phyloP scores from a whole-genome alignment of 495 filamentous ascomycete species.

The Aspergillus cavernicola region DNA sequence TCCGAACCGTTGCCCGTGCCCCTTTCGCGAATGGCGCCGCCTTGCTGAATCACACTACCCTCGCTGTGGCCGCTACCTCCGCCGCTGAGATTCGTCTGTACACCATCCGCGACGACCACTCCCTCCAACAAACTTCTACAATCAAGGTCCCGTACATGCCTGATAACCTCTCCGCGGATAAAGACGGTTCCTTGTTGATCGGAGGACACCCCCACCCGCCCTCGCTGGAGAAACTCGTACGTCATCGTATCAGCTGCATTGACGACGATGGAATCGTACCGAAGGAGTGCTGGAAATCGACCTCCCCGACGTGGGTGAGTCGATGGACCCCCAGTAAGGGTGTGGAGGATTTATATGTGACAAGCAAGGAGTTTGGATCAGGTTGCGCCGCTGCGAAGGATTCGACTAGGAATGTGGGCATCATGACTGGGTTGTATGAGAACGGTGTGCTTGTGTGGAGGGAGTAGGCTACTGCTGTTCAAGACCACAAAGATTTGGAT shows the following conservation, averaged over 20 bases:
- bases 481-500: no score
- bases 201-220: conserved; percentile 41
- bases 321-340: conserved; percentile 35
- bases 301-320: conserved; percentile 33
- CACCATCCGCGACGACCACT: conserved; percentile 11
- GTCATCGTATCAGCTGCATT: conserved; percentile 20
- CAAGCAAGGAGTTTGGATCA: conserved; percentile 26
- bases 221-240: conserved; percentile 22
- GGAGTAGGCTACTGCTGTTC: conserved; percentile 21
- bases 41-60: conserved; percentile 30
- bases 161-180: conserved; percentile 41
- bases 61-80: conserved; percentile 34
- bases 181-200: conserved; percentile 34
- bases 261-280: conserved; percentile 15
- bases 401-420: conserved; percentile 30
- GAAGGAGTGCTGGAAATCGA: conserved; percentile 23
- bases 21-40: conserved; percentile 35
- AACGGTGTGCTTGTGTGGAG: conserved; percentile 41
- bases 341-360: conserved; percentile 33
- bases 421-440: conserved; percentile 42
- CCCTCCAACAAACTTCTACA: conserved; percentile 14
- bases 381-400: conserved; percentile 38
- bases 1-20: conserved; percentile 6
- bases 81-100: conserved; percentile 32
- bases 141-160: conserved; percentile 30